Conservation (phyloP, 148 eudicot species). For the Pharnaceum exiguum region DNA sequence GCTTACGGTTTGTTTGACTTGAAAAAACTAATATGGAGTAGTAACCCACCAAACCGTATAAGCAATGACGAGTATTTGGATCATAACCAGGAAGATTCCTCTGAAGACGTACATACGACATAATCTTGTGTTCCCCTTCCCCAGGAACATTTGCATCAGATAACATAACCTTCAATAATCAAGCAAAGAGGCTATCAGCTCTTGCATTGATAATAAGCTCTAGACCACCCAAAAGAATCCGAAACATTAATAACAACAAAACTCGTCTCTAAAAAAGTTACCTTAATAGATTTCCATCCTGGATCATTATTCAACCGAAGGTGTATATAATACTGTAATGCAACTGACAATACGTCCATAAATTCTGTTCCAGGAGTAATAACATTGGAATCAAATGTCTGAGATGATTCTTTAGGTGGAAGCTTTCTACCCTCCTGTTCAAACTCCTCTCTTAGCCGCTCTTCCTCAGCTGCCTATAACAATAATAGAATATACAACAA, state of each 20-base stretch:
- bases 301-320: conserved; percentile 84
- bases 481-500: conserved; percentile 5
- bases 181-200: conserved; percentile 1
- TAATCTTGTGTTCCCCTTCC: conserved; percentile 98
- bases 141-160: conserved; percentile 99
- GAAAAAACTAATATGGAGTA: not conserved
- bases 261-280: conserved; percentile 15
- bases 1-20: not conserved
- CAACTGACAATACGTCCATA: conserved; percentile 83
- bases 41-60: conserved; percentile 81
- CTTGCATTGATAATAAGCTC: not conserved
- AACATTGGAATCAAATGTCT: conserved; percentile 83
- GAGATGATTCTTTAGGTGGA: conserved; percentile 67
- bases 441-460: conserved; percentile 67
- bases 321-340: conserved; percentile 90
- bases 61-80: conserved; percentile 95
- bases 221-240: not conserved
- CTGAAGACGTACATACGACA: conserved; percentile 98
- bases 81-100: conserved; percentile 93
- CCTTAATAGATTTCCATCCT: conserved; percentile 97
- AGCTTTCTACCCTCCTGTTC: conserved; percentile 86
- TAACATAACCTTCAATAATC: conserved; percentile 66
- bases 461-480: conserved; percentile 84
- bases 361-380: conserved; percentile 97
- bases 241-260: not conserved